phyloP scores from a whole-genome alignment of 2,329 filamentous ascomycete genomes.

The Aspergillus piperis region DNA sequence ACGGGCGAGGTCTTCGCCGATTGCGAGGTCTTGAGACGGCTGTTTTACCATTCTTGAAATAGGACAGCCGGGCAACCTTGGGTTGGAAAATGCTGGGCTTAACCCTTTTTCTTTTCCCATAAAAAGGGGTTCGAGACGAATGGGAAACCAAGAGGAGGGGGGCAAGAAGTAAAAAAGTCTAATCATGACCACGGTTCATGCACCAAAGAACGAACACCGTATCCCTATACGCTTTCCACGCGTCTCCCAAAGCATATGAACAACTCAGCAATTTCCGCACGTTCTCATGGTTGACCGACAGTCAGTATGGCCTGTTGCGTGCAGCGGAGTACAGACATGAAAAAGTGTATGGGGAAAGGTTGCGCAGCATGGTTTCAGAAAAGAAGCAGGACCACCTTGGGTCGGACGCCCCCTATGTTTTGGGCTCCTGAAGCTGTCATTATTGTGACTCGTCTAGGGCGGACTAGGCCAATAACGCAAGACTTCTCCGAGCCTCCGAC shows the following conservation, averaged over 20 bases:
- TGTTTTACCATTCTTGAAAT: slow-evolving; percentile 6
- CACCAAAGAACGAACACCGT: background rate
- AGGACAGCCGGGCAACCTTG: background rate
- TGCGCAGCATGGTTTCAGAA: slow-evolving; percentile 7
- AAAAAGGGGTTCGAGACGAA: slow-evolving; percentile 5
- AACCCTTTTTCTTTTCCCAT: background rate
- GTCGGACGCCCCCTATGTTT: slow-evolving; percentile 2
- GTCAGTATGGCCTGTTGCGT: background rate
- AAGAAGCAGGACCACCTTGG: background rate
- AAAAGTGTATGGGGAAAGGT: background rate
- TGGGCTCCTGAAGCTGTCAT: slow-evolving; percentile 1
- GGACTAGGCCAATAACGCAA: slow-evolving; percentile 1
- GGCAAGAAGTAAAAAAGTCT: background rate
- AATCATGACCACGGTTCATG: background rate
- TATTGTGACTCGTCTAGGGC: background rate
- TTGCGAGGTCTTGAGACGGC: background rate
- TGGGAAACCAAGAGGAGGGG: background rate
- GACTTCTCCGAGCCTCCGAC: background rate
- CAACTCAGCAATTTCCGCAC: background rate
- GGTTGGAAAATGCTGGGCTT: background rate
- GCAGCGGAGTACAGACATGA: background rate
- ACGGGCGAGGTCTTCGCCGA: background rate
- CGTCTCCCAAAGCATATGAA: background rate
- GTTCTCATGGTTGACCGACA: background rate
- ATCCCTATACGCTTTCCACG: background rate